Evolutionary conservation across 805 yeast genomes (phyloP), one percentile per base, ranked within the genome.

Genomic region (Scheffersomyces coipomensis): DNA sequence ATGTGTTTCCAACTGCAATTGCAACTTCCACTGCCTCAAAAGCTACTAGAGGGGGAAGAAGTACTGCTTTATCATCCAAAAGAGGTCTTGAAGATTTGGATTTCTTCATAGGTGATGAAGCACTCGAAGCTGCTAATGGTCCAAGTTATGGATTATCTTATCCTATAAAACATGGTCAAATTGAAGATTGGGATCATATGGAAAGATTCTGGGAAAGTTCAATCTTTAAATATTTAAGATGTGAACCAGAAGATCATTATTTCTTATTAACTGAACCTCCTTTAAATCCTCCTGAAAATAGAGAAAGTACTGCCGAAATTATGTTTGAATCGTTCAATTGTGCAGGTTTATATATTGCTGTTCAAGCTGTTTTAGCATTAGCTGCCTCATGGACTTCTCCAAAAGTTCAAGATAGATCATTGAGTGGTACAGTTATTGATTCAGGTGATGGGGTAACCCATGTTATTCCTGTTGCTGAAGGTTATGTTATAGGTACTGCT

Each of bases 181-280:
- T 93, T 47, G 99, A 93, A 64, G 88, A 93, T 64, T 93, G 99
- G 99, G 99, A 93, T 68, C 97, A 93, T 60, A 93, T 93, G 99
- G 99, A 93, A 66, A 78, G 99, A 60, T 91, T 89, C 65, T 93
- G 99, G 99, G 98, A 93, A 59, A 86, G 87, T 56, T 88, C 96
- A 34, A 90, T 93, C 56, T 93, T 93, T 73, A 91, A 93, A 68
- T 93, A 93, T 62, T 76, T 93, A 52, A 81, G 97, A 63, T 88
- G 98, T 62, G 99, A 93, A 67, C 99, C 99, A 12, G 99, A 93
- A 64, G 99, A 93, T 66, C 99, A 93, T 59, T 89, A 88, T 60
- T 93, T 93, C 66, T 71, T 93, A 41, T 69, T 93, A 52, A 93
- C 99, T 37, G 99, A 93, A 68, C 99, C 99, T 9, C 99, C 99